Base-by-base conservation (phyloP, 176 grass and related monocot genomes). In the Ensete glaucum region DNA sequence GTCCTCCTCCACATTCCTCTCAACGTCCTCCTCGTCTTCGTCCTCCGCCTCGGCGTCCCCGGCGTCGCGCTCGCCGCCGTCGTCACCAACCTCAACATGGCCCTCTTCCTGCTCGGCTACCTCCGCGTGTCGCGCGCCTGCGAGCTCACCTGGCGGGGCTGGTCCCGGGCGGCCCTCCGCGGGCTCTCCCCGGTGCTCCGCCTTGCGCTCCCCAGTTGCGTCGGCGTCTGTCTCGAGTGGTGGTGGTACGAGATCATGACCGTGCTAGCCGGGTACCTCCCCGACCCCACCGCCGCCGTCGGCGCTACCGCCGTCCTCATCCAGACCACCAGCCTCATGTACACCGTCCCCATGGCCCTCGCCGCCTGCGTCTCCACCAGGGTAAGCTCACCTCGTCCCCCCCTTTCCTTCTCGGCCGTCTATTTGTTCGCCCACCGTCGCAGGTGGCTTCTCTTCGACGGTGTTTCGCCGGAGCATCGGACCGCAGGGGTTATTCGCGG, bases 191-290 rank as follows among this genome's bases (percentile, higher is more conserved):
- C 77, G 11, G 85, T 97, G 57, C 85, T 86, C 63, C 82, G 87
- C 55, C 89, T 97, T 13, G 93, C 93, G 17, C 83, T 97, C 62
- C 88, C 93, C 1, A 97, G 93, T 77, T 97, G 93, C 81, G 77
- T 81, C n/a, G 50, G 93, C 65, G 93, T 97, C 17, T 97, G 93
- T 81, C 85, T 97, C 81, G 93, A 97, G 81, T 97, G 93, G 93
- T 97, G 93, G 93, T 97, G 93, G 93, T 97, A 97, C 72, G 93
- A 97, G 90, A 91, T 97, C 7, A 78, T 97, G 79, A 97, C 93
- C 14, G 93, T 97, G 34, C 88, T 97, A 11, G 83, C 93, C 9
- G 93, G 93, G 0, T 97, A 97, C 83, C 81, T 97, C 67, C 83
- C 84, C 0, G 73, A 97, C 71, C 93, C 93, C 52, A 76, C 93